Percentiles rank a stretch among this genome's conserved stretches.
Evolutionary conservation across 768 basidiomycete genomes (phyloP).

Genomic region (Boletus huronensis): DNA sequence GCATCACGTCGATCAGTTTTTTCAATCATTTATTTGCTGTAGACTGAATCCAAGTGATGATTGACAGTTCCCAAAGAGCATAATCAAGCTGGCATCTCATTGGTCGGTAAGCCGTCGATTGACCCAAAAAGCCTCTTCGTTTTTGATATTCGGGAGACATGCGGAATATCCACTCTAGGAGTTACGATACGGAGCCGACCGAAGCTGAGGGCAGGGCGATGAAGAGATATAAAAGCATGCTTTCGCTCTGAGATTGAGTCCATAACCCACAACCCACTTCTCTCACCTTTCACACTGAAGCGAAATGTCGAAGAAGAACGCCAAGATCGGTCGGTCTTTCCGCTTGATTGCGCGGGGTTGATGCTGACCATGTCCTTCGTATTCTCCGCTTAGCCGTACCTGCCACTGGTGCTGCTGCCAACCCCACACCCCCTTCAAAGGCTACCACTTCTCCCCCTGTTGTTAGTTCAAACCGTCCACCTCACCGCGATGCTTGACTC

Average conservation of each 20-base stretch:
- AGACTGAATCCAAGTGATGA: not conserved
- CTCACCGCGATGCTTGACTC: not conserved
- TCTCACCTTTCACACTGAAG: constrained; percentile 5
- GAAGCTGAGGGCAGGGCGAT: constrained; percentile 29
- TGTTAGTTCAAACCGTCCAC: constrained; percentile 6
- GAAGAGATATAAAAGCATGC: constrained; percentile 21
- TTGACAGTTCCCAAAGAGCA: constrained; percentile 9
- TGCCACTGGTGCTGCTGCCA: constrained; percentile 3
- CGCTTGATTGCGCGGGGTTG: constrained; percentile 11
- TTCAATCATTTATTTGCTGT: not conserved
- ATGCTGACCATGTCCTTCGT: constrained; percentile 15
- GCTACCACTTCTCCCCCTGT: constrained; percentile 13
- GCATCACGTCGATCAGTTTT: constrained; percentile 12
- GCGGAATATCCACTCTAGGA: constrained; percentile 3
- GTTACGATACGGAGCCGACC: constrained; percentile 17
- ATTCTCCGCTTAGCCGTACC: constrained; percentile 10
- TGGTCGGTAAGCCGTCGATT: constrained; percentile 2
- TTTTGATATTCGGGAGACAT: constrained; percentile 6
- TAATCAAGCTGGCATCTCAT: constrained; percentile 6
- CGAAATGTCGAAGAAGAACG: constrained; percentile 23
- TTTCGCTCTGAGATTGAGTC: not conserved
- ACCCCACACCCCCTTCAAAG: constrained; percentile 23
- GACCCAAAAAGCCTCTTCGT: not conserved
- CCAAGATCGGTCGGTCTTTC: constrained; percentile 23
- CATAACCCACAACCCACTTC: not conserved